A percentile compares a stretch with the other conserved stretches of the same genome.
Evolutionary conservation across 371 early-diverging fungal species (phyloP).

Genomic region (Apophysomyces elegans): DNA sequence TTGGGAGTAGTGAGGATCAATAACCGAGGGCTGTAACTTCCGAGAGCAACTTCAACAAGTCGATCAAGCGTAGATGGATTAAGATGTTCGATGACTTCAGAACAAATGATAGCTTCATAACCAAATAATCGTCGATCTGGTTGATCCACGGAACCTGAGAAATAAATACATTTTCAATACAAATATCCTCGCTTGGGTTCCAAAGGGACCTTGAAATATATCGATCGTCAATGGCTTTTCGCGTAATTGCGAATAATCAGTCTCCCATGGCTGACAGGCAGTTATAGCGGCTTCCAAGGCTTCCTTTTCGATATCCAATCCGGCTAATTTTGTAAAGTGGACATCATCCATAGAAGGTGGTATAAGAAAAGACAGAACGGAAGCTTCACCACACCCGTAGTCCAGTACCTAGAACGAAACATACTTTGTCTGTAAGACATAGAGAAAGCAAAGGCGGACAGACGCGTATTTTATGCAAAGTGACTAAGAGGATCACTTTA

Average conservation of each 20-base stretch:
- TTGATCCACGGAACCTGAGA: constrained; percentile 53
- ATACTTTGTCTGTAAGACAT: background rate
- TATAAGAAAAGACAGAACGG: constrained; percentile 61
- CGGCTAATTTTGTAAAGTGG: constrained; percentile 53
- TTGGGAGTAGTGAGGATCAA: constrained; percentile 83
- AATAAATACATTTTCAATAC: background rate
- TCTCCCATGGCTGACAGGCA: constrained; percentile 55
- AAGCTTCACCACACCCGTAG: constrained; percentile 80
- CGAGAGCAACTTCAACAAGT: constrained; percentile 67
- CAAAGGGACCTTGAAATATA: constrained; percentile 55
- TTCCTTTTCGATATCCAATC: constrained; percentile 60
- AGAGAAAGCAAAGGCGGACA: background rate
- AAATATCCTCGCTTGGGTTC: too few relatives aligned
- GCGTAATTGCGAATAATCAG: constrained; percentile 55
- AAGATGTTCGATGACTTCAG: constrained; percentile 85
- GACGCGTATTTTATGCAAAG: background rate
- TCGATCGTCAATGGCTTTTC: constrained; percentile 50
- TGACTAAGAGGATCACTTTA: constrained; percentile 18
- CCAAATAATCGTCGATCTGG: constrained; percentile 46
- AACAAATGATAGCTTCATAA: constrained; percentile 67
- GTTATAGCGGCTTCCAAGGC: constrained; percentile 49
- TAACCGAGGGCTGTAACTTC: constrained; percentile 65
- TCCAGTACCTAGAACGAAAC: background rate
- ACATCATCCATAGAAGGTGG: constrained; percentile 39
- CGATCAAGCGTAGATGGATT: constrained; percentile 53